A percentile compares a stretch with the other conserved stretches of the same genome.
Evolutionary conservation across 2,329 filamentous ascomycete species (phyloP).

Genomic region (Malbranchea zuffiana): DNA sequence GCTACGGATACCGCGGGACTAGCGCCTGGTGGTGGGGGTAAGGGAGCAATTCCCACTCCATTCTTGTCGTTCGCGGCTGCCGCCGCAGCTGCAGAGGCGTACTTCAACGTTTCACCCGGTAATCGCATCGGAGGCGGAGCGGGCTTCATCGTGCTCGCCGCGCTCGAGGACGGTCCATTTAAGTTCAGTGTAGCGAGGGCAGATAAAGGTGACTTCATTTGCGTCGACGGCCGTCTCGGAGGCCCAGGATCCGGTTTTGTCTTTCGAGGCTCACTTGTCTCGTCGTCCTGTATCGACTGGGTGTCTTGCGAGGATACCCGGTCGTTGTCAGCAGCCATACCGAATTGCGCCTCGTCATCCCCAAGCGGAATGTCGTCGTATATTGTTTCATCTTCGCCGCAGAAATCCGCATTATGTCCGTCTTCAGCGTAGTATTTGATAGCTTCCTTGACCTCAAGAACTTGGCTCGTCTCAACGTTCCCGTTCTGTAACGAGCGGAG

Average conservation of each 20-base stretch:
- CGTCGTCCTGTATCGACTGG: conserved; percentile 81
- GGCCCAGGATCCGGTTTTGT: conserved; percentile 49
- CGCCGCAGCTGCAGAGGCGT: conserved; percentile 88
- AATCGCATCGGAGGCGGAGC: conserved; percentile 74
- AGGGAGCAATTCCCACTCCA: conserved; percentile 76
- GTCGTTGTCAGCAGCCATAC: conserved; percentile 70
- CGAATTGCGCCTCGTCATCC: conserved; percentile 81
- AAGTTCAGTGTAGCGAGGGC: conserved; percentile 81
- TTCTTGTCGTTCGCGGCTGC: conserved; percentile 85
- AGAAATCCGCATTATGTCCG: conserved; percentile 77
- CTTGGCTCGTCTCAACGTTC: conserved; percentile 74
- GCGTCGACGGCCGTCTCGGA: conserved; percentile 65
- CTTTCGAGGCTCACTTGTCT: conserved; percentile 57
- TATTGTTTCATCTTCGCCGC: conserved; percentile 77
- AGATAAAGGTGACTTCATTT: conserved; percentile 90
- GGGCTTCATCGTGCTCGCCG: conserved; percentile 71
- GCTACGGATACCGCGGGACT: conserved; percentile 41
- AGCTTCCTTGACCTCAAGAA: conserved; percentile 77
- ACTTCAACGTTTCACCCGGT: conserved; percentile 85
- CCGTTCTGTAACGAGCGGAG: conserved; percentile 86
- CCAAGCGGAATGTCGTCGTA: conserved; percentile 91
- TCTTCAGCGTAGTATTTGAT: conserved; percentile 94
- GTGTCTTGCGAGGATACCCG: conserved; percentile 89
- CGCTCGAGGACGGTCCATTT: conserved; percentile 34
- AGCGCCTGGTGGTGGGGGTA: conserved; percentile 74